phyloP scores from a whole-genome alignment of 179 eudicot genomes.

The Corrigiola litoralis region DNA sequence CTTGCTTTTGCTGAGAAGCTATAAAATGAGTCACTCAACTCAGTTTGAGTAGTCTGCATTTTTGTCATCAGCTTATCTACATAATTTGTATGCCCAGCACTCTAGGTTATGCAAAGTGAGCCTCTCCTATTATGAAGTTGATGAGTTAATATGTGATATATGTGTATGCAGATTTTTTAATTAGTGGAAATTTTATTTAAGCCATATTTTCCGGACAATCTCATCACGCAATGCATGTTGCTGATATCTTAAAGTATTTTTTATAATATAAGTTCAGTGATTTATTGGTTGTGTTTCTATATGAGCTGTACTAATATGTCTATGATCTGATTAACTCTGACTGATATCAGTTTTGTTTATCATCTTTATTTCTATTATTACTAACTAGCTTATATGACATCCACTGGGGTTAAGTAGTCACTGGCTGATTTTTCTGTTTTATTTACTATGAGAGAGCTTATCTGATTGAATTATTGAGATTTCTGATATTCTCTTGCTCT shows the following conservation, averaged over 20 bases:
- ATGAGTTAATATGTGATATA: not conserved
- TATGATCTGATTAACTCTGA: slow-evolving; percentile 2
- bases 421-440: not conserved
- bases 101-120: not conserved
- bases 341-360: not conserved
- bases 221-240: slow-evolving; percentile 8
- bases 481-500: not conserved
- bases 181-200: not conserved
- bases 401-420: not conserved
- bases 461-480: not conserved
- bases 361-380: not conserved
- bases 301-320: not conserved
- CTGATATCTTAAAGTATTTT: not conserved
- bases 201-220: not conserved
- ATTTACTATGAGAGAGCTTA: not conserved
- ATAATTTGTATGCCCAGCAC: not conserved
- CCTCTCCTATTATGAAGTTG: not conserved
- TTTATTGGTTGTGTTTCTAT: slow-evolving; percentile 11
- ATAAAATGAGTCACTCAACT: not conserved
- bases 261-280: not conserved
- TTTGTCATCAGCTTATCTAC: not conserved
- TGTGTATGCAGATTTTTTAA: not conserved
- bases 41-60: not conserved
- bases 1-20: not conserved
- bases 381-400: not conserved